Conservation (phyloP, 2,329 filamentous ascomycete species). For the Lasiodiplodia sp. region DNA sequence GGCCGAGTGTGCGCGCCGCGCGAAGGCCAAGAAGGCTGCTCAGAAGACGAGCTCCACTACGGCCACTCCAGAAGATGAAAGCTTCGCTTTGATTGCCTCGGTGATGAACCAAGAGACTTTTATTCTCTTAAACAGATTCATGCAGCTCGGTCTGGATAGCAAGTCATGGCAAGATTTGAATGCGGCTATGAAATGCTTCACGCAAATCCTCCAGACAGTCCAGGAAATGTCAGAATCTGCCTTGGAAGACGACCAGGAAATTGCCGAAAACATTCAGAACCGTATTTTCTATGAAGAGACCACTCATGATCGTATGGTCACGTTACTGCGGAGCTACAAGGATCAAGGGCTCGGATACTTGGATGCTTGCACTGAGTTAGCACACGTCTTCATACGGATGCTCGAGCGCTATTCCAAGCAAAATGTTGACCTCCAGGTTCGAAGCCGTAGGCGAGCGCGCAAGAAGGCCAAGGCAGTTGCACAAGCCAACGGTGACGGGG, state of each 20-base stretch:
- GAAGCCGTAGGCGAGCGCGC: conserved; percentile 76
- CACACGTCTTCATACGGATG: conserved; percentile 90
- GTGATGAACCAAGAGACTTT: conserved; percentile 97
- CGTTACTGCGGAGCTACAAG: conserved; percentile 84
- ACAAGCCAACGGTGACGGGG: conserved; percentile 62
- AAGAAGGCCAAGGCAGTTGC: conserved; percentile 65
- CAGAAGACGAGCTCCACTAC: conserved; percentile 46
- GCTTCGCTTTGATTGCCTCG: conserved; percentile 84
- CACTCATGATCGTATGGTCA: conserved; percentile 85
- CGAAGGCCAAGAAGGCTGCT: conserved; percentile 55
- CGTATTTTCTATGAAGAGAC: conserved; percentile 98
- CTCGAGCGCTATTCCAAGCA: conserved; percentile 93
- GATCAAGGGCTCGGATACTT: conserved; percentile 94
- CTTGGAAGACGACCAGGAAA: conserved; percentile 93
- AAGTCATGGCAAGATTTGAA: conserved; percentile 90
- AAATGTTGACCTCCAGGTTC: conserved; percentile 91
- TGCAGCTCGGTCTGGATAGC: conserved; percentile 79
- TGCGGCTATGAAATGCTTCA: conserved; percentile 91
- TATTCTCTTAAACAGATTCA: conserved; percentile 81
- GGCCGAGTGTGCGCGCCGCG: conserved; percentile 78
- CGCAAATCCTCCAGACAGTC: conserved; percentile 89
- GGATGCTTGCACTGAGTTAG: conserved; percentile 87
- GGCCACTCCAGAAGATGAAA: conserved; percentile 65
- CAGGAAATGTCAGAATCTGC: conserved; percentile 88
- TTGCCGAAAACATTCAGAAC: conserved; percentile 95